Evolutionary conservation across 2,329 filamentous ascomycete species (phyloP).

Genomic region (Sarocladium kiliense): DNA sequence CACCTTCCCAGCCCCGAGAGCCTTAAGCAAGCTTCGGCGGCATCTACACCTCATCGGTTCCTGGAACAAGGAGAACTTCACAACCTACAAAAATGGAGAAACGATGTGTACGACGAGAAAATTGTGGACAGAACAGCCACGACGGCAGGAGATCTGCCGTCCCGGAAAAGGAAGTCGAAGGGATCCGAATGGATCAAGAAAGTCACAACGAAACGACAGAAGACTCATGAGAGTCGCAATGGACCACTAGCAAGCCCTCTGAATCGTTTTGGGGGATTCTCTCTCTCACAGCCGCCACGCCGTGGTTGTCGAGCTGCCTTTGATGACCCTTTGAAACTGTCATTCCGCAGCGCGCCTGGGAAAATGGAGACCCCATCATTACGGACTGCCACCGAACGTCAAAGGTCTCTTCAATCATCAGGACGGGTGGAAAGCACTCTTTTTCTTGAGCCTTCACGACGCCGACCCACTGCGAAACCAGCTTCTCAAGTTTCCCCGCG

Average conservation of each 20-base stretch:
- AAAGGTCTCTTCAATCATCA: background rate
- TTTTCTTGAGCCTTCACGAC: background rate
- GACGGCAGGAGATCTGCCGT: background rate
- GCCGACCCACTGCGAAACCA: background rate
- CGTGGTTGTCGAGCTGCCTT: background rate
- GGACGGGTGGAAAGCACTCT: background rate
- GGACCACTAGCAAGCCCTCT: background rate
- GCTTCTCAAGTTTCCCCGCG: background rate
- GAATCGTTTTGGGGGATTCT: background rate
- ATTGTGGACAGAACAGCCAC: background rate
- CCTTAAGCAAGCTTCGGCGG: conserved; percentile 15
- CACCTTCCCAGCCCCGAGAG: conserved; percentile 17
- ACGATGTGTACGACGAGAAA: background rate
- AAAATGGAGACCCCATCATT: background rate
- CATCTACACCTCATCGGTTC: conserved; percentile 11
- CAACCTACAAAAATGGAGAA: conserved; percentile 7
- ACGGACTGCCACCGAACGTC: background rate
- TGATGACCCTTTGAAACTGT: background rate
- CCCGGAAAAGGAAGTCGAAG: background rate
- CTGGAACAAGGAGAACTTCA: conserved; percentile 10
- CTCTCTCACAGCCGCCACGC: background rate
- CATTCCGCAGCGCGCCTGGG: background rate
- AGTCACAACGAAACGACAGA: background rate
- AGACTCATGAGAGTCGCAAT: background rate
- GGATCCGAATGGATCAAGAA: background rate